Evolutionary conservation across 2,329 filamentous ascomycete genomes (phyloP).

Genomic region (Phyllachora maydis): DNA sequence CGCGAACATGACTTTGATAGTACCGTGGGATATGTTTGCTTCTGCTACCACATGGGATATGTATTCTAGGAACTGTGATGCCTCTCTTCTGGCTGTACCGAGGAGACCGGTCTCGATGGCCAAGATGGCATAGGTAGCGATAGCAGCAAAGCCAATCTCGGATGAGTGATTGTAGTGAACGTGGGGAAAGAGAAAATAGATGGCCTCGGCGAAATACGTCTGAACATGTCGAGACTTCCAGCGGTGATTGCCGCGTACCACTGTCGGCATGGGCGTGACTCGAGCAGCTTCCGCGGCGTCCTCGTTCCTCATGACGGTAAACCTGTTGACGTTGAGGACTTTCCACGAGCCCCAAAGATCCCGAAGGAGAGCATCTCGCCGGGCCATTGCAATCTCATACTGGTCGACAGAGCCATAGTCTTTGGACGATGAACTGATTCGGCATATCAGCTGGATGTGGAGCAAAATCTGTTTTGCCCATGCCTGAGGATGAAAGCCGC

Average conservation of each 20-base stretch:
- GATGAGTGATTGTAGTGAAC: slow-evolving; percentile 8
- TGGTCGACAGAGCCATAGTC: slow-evolving; percentile 8
- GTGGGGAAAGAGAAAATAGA: slow-evolving; percentile 14
- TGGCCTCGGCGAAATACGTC: slow-evolving; percentile 9
- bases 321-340: slow-evolving; percentile 13
- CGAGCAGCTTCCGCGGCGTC: slow-evolving; percentile 1
- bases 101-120: slow-evolving; percentile 10
- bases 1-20: slow-evolving; percentile 5
- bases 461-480: slow-evolving; percentile 14
- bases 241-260: too few relatives aligned
- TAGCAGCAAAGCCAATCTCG: slow-evolving; percentile 12
- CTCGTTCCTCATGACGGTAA: slow-evolving; percentile 1
- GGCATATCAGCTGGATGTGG: slow-evolving; percentile 12
- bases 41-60: slow-evolving; percentile 6
- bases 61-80: slow-evolving; percentile 8
- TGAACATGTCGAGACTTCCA: slow-evolving; percentile 2
- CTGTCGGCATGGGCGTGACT: slow-evolving; percentile 3
- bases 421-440: slow-evolving; percentile 7
- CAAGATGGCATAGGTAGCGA: slow-evolving; percentile 17
- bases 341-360: slow-evolving; percentile 21
- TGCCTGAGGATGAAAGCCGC: slow-evolving; percentile 10
- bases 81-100: slow-evolving; percentile 4
- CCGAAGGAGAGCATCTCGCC: slow-evolving; percentile 12
- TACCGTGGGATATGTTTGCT: too few relatives aligned
- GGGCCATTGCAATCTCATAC: slow-evolving; percentile 10